phyloP scores from a whole-genome alignment of 192 early-diverging fungal genomes.

The Irineochytrium annulatum region DNA sequence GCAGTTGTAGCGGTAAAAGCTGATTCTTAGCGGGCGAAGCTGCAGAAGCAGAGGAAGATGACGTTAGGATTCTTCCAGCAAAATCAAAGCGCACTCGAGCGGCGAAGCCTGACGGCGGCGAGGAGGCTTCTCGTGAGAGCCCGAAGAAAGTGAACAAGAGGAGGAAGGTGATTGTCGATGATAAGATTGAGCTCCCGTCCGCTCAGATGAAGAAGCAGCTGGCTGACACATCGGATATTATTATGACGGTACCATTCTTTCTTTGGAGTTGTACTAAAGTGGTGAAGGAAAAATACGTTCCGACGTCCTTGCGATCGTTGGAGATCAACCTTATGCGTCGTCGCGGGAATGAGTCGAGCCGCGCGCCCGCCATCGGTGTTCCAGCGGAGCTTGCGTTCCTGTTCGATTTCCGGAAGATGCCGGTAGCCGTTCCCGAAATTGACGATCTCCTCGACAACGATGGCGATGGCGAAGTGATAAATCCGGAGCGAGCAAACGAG shows the following conservation, averaged over 20 bases:
- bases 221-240: slow-evolving; percentile 55
- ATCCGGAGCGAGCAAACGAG: background rate
- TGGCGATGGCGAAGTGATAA: background rate
- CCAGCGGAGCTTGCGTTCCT: slow-evolving; percentile 3
- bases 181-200: slow-evolving; percentile 62
- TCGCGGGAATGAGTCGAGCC: slow-evolving; percentile 5
- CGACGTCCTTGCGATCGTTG: background rate
- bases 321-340: background rate
- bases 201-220: slow-evolving; percentile 47
- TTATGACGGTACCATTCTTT: slow-evolving; percentile 3
- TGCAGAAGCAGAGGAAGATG: too few relatives aligned
- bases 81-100: too few relatives aligned
- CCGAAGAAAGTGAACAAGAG: too few relatives aligned
- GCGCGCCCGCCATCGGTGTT: background rate
- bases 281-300: slow-evolving; percentile 7
- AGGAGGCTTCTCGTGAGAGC: too few relatives aligned
- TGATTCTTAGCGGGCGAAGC: too few relatives aligned
- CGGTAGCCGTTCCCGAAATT: background rate
- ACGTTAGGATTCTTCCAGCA: too few relatives aligned
- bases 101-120: too few relatives aligned
- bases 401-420: background rate
- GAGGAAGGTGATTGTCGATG: slow-evolving; percentile 63
- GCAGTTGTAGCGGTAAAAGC: too few relatives aligned
- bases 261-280: background rate
- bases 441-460: background rate